Percentiles rank a stretch among this genome's conserved stretches.
phyloP scores from a whole-genome alignment of 78 protist species.

The Capsaspora owczarzaki region DNA sequence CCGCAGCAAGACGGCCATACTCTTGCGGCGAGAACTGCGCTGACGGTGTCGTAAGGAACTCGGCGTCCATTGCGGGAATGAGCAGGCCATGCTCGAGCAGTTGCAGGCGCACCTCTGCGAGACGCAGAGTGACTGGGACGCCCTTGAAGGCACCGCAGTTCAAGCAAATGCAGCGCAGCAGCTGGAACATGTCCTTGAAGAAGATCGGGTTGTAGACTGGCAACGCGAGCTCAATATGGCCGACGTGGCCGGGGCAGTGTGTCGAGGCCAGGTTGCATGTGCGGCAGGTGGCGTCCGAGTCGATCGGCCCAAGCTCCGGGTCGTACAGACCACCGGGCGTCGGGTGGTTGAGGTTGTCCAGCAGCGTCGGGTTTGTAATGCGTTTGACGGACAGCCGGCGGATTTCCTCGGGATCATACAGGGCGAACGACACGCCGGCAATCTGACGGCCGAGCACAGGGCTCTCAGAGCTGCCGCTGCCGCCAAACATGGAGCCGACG shows the following conservation, averaged over 20 bases:
- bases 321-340: slow-evolving; percentile 81
- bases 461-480: too few relatives aligned
- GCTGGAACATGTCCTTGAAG: slow-evolving; percentile 32
- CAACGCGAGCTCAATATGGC: slow-evolving; percentile 79
- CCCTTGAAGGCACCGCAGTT: slow-evolving; percentile 63
- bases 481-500: too few relatives aligned
- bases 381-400: slow-evolving; percentile 27
- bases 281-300: slow-evolving; percentile 44
- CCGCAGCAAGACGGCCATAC: too few relatives aligned
- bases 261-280: slow-evolving; percentile 61
- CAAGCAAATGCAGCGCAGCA: slow-evolving; percentile 68
- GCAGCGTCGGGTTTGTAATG: slow-evolving; percentile 50
- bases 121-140: not conserved
- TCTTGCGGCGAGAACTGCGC: too few relatives aligned
- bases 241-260: slow-evolving; percentile 95
- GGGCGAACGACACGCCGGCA: slow-evolving; percentile 21
- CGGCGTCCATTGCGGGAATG: not conserved
- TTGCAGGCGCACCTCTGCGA: not conserved
- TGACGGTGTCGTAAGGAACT: too few relatives aligned
- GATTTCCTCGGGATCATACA: slow-evolving; percentile 33
- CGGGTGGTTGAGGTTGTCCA: slow-evolving; percentile 51
- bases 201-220: slow-evolving; percentile 82
- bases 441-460: not conserved
- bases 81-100: slow-evolving; percentile 15
- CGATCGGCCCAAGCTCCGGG: slow-evolving; percentile 75